Evolutionary conservation across 2,329 filamentous ascomycete species (phyloP).

Genomic region (Daldinia eschscholtzii): DNA sequence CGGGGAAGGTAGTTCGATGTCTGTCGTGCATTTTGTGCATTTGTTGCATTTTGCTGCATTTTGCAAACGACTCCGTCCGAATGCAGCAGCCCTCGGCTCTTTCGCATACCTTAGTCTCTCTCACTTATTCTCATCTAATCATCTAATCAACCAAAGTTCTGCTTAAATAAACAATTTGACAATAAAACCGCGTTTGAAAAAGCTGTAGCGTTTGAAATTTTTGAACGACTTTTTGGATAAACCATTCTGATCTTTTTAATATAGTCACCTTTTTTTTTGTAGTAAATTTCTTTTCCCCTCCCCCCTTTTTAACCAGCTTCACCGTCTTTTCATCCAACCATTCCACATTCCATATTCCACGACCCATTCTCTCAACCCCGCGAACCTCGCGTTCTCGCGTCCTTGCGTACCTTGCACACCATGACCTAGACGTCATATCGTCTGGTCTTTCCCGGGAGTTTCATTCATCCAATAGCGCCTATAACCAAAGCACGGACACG

Average conservation of each 20-base stretch:
- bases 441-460: constrained; percentile 30
- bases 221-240: not conserved
- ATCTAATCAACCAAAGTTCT: not conserved
- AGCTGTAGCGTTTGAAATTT: not conserved
- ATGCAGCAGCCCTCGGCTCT: constrained; percentile 16
- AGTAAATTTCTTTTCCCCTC: not conserved
- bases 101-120: constrained; percentile 30
- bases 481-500: constrained; percentile 12
- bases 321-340: constrained; percentile 7
- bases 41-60: not conserved
- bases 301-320: constrained; percentile 8
- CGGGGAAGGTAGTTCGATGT: constrained; percentile 12
- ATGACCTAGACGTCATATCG: constrained; percentile 40
- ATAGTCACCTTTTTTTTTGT: not conserved
- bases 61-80: constrained; percentile 10
- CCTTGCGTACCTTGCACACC: constrained; percentile 25
- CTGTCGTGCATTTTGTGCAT: constrained; percentile 13
- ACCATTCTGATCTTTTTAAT: not conserved
- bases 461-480: constrained; percentile 14
- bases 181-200: constrained; percentile 2
- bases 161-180: constrained; percentile 15
- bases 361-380: constrained; percentile 24
- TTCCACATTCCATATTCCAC: not conserved
- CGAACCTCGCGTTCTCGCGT: constrained; percentile 16
- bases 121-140: not conserved